Evolutionary conservation across 2,329 filamentous ascomycete genomes (phyloP), one percentile per base, ranked within the genome.

Genomic region (Colletotrichum sp.): DNA sequence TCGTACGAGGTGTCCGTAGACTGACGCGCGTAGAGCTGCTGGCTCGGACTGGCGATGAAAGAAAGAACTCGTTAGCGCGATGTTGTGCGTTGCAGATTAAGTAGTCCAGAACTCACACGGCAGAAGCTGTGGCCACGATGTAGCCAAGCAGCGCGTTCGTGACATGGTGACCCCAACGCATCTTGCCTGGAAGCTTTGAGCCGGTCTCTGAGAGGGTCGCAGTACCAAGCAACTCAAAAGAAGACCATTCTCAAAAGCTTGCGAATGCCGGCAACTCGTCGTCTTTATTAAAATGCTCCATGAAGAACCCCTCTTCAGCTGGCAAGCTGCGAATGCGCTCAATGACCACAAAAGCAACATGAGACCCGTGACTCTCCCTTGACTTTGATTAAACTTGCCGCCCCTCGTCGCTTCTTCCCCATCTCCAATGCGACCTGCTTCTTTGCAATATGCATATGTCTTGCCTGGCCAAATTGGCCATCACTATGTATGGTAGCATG

Each of bases 1-100:
- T 92, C 91, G 77, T 91, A 91, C 30, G 61, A 55, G 5, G 71
- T 52, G 30, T 69, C 65, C 10, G 64, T 27, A 12, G 64, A 69
- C 58, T 76, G 74, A 18, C 72, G 72, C 27, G 55, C 10, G 36
- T 28, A n/a, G 22, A 61, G 61, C 30, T 48, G 32, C 28, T 71
- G 67, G 68, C 60, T 71, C 27, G 71, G 71, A 48, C 71, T 74
- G 52, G 22, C 32, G n/a, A 67, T 28, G 25, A 25, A 16, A 36
- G 25, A 25, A 25, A 16, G 2, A 25, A 25, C 25, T 39, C 13
- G 60, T 64, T 64, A 64, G 60, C 60, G 13, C 58, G 0, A 62
- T 30, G 58, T 36, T 12, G 43, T 52, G 43, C 43, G 43, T 52
- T 52, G 43, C 58, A 22, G 58, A 25, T 32, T 62, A 15, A 52